Percentiles rank a stretch among this genome's conserved stretches.
phyloP scores from a whole-genome alignment of 139 green algal species.

The Chlorella sp. region DNA sequence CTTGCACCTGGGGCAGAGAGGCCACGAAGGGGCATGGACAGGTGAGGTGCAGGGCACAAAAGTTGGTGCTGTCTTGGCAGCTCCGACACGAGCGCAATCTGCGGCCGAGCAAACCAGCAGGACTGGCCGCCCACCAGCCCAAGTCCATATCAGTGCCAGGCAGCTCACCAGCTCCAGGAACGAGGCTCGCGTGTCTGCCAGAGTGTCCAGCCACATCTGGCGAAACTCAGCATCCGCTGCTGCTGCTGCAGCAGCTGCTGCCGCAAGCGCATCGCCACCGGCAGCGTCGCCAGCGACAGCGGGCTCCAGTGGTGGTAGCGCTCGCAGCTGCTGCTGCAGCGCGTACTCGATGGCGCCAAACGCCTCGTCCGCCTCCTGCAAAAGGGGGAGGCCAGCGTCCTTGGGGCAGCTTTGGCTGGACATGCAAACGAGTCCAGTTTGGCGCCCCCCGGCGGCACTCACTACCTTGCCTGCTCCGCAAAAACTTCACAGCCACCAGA shows the following conservation, averaged over 20 bases:
- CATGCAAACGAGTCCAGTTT: too few relatives aligned
- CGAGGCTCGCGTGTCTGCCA: not conserved
- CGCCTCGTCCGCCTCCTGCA: conserved; percentile 67
- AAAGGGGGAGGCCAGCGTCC: too few relatives aligned
- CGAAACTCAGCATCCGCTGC: not conserved
- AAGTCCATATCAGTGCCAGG: too few relatives aligned
- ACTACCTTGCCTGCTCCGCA: too few relatives aligned
- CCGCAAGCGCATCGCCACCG: not conserved
- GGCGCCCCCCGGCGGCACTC: too few relatives aligned
- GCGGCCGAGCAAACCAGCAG: too few relatives aligned
- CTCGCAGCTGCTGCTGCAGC: conserved; percentile 57
- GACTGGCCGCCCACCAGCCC: too few relatives aligned
- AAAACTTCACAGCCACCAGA: too few relatives aligned
- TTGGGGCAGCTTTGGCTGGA: not conserved
- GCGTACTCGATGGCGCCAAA: conserved; percentile 69
- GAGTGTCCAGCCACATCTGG: conserved; percentile 15
- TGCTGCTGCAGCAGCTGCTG: not conserved
- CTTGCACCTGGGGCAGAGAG: conserved; percentile 14
- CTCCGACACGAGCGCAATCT: too few relatives aligned
- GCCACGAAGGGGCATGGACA: too few relatives aligned
- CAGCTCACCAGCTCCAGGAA: conserved; percentile 17
- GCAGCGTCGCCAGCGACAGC: not conserved
- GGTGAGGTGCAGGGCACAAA: too few relatives aligned
- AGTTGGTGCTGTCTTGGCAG: too few relatives aligned
- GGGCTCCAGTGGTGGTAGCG: not conserved